phyloP scores from a whole-genome alignment of 495 filamentous ascomycete species.

The Rostrohypoxylon terebratum region DNA sequence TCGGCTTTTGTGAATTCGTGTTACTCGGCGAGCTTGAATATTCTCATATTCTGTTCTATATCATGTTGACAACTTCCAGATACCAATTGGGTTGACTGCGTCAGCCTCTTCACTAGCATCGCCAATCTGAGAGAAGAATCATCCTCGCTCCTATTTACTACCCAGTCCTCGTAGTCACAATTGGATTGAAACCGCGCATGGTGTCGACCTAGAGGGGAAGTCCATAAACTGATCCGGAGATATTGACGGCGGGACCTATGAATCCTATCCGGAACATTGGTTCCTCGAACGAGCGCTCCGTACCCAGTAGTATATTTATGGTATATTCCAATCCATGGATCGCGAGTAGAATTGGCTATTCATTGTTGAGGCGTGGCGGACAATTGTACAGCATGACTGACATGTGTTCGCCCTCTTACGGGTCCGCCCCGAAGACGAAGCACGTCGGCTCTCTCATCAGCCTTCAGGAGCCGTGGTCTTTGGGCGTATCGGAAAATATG shows the following conservation, averaged over 20 bases:
- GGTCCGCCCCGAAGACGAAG: constrained; percentile 10
- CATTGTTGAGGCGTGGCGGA: constrained; percentile 25
- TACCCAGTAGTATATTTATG: constrained; percentile 6
- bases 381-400: constrained; percentile 33
- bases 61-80: neutral
- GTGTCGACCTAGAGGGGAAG: constrained; percentile 18
- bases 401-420: constrained; percentile 34
- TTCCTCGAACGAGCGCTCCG: constrained; percentile 1
- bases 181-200: constrained; percentile 10
- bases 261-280: constrained; percentile 11
- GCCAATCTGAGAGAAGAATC: constrained; percentile 1
- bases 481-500: constrained; percentile 21
- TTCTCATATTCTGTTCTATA: neutral
- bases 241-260: constrained; percentile 12
- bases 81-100: constrained; percentile 6
- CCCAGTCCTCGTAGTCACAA: neutral
- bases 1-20: neutral
- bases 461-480: neutral
- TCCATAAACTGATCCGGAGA: constrained; percentile 21
- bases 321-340: constrained; percentile 17
- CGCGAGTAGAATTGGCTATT: constrained; percentile 21
- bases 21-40: neutral
- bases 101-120: neutral
- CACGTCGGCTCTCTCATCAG: constrained; percentile 4
- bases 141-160: constrained; percentile 3